A percentile compares a stretch with the other conserved stretches of the same genome.
phyloP scores from a whole-genome alignment of 768 basidiomycete genomes.

The Lactarius indigo region DNA sequence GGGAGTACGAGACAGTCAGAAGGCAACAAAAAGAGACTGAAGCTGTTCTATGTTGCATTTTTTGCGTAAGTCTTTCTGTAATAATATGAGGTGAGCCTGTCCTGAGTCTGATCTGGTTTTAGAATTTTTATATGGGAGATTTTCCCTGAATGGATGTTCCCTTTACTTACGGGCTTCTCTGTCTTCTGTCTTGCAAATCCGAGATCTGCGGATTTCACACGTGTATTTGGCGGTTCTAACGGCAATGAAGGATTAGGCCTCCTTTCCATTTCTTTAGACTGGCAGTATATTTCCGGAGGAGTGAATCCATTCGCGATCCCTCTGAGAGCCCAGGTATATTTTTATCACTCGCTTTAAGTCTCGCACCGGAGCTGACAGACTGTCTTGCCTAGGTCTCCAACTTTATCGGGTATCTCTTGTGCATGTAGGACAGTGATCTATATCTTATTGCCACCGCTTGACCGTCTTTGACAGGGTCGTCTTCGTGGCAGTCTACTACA shows the following conservation, averaged over 20 bases:
- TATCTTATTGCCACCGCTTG: not conserved
- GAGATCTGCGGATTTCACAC: slow-evolving; percentile 26
- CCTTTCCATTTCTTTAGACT: slow-evolving; percentile 30
- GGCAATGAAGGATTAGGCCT: slow-evolving; percentile 30
- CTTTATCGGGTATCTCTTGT: slow-evolving; percentile 49
- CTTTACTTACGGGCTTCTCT: slow-evolving; percentile 30
- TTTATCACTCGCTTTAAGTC: not conserved
- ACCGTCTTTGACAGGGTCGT: slow-evolving; percentile 24
- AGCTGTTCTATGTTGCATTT: slow-evolving; percentile 47
- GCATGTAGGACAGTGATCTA: slow-evolving; percentile 39
- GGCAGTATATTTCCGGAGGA: slow-evolving; percentile 31
- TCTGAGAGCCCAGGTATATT: slow-evolving; percentile 42
- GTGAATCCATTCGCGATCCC: slow-evolving; percentile 52
- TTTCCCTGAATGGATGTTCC: slow-evolving; percentile 26
- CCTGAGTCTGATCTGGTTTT: not conserved
- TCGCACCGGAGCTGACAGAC: not conserved
- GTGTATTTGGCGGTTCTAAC: slow-evolving; percentile 28
- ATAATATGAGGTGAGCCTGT: not conserved
- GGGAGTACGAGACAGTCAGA: slow-evolving; percentile 27
- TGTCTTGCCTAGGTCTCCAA: slow-evolving; percentile 40
- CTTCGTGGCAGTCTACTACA: slow-evolving; percentile 31
- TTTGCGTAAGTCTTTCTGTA: slow-evolving; percentile 29
- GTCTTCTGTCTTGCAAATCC: slow-evolving; percentile 31
- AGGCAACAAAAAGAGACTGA: slow-evolving; percentile 40
- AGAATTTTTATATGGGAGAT: slow-evolving; percentile 35